A percentile compares a stretch with the other conserved stretches of the same genome.
phyloP scores from a whole-genome alignment of 352 stramenopile genomes.

The Phytophthora capsici region DNA sequence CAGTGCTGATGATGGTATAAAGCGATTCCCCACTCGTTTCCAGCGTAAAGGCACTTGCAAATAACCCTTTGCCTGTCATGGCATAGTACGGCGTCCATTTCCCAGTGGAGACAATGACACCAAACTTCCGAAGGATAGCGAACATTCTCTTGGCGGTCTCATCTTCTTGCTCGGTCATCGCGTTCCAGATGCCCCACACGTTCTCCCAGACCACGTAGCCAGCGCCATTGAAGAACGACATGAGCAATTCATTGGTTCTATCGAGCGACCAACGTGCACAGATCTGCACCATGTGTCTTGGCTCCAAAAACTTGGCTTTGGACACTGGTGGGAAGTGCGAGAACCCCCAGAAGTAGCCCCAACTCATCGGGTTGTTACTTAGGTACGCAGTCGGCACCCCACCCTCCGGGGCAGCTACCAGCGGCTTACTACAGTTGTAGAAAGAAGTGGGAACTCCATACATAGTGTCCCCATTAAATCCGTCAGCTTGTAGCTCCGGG shows the following conservation, averaged over 20 bases:
- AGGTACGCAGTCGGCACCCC: conserved; percentile 70
- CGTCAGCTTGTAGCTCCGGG: conserved; percentile 55
- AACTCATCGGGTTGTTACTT: conserved; percentile 79
- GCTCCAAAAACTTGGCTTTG: conserved; percentile 80
- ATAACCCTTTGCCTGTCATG: conserved; percentile 39
- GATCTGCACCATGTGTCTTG: conserved; percentile 84
- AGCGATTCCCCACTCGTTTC: conserved; percentile 37
- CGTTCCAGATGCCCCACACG: conserved; percentile 90
- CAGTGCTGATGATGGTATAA: conserved; percentile 71
- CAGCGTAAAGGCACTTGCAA: conserved; percentile 56
- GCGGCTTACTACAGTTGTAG: conserved; percentile 71
- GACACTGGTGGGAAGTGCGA: conserved; percentile 72
- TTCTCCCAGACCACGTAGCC: conserved; percentile 91
- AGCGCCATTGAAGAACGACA: conserved; percentile 86
- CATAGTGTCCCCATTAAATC: conserved; percentile 91
- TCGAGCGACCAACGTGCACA: conserved; percentile 87
- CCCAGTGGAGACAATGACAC: conserved; percentile 45
- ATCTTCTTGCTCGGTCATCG: conserved; percentile 75
- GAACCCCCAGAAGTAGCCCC: conserved; percentile 81
- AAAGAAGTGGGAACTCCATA: conserved; percentile 84
- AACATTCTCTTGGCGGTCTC: conserved; percentile 69
- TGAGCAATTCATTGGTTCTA: conserved; percentile 61
- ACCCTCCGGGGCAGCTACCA: conserved; percentile 69
- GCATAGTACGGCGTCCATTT: conserved; percentile 71
- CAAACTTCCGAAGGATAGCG: conserved; percentile 67